phyloP scores from a whole-genome alignment of 371 early-diverging fungal genomes.

The Umbelopsis sp. region DNA sequence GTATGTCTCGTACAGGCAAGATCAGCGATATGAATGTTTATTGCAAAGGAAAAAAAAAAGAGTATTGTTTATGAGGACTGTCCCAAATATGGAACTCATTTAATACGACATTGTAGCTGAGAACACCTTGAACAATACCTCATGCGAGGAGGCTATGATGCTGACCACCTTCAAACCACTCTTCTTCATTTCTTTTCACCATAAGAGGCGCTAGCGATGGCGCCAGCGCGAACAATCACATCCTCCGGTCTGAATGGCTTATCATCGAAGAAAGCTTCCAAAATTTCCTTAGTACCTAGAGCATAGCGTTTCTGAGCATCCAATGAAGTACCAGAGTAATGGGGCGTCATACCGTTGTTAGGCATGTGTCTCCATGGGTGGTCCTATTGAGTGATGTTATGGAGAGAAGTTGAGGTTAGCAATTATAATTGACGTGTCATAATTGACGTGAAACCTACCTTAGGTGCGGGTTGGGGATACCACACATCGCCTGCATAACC shows the following conservation, averaged over 20 bases:
- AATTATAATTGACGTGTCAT: no score
- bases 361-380: slow-evolving; percentile 21
- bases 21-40: no score
- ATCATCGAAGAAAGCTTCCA: slow-evolving; percentile 2
- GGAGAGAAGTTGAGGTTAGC: background rate
- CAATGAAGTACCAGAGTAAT: slow-evolving; percentile 19
- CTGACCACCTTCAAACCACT: no score
- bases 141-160: no score
- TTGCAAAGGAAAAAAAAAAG: no score
- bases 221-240: slow-evolving; percentile 6
- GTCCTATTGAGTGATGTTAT: background rate
- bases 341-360: slow-evolving; percentile 19
- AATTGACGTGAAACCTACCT: background rate
- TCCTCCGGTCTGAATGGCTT: slow-evolving; percentile 8
- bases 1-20: background rate
- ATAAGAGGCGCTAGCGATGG: slow-evolving; percentile 1
- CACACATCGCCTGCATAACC: slow-evolving; percentile 23
- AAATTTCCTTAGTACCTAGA: slow-evolving; percentile 15
- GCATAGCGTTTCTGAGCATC: slow-evolving; percentile 17
- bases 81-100: no score
- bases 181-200: slow-evolving; percentile 1
- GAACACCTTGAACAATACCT: no score
- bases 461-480: slow-evolving; percentile 17
- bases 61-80: no score
- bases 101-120: no score